Evolutionary conservation across 148 eudicot species (phyloP).

Genomic region (Rhododendron vialii): DNA sequence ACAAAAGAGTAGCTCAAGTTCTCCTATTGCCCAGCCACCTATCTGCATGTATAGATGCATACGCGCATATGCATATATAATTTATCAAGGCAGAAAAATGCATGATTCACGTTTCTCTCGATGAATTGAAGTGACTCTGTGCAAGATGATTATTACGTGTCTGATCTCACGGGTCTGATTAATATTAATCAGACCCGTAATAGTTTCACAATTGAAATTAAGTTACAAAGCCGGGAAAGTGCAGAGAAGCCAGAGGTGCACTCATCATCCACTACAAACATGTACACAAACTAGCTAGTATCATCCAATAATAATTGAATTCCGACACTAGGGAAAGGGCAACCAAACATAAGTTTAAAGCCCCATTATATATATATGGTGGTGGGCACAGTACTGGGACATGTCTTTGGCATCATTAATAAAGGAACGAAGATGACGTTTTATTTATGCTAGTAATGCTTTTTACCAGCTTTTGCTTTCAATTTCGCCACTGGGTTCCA

Average conservation of each 20-base stretch:
- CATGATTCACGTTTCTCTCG: too few relatives aligned
- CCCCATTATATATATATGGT: not conserved
- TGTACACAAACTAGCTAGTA: not conserved
- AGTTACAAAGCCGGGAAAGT: not conserved
- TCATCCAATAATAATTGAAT: not conserved
- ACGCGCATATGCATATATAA: not conserved
- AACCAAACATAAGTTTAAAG: not conserved
- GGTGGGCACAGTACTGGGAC: not conserved
- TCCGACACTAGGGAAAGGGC: not conserved
- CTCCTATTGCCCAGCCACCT: not conserved
- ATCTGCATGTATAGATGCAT: too few relatives aligned
- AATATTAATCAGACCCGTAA: not conserved
- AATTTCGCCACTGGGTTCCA: not conserved
- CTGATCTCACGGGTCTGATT: too few relatives aligned
- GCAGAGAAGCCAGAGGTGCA: not conserved
- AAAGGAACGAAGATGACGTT: not conserved
- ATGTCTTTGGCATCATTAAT: not conserved
- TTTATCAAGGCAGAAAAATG: not conserved
- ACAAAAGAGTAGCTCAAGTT: not conserved
- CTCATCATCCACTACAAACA: not conserved
- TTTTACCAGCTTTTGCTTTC: not conserved
- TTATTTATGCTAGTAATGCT: not conserved
- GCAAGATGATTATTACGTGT: too few relatives aligned
- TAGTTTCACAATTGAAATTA: not conserved
- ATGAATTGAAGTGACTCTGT: too few relatives aligned